Evolutionary conservation across 2,329 filamentous ascomycete genomes (phyloP).

Genomic region (Teratosphaeria pseudoeucalypti): DNA sequence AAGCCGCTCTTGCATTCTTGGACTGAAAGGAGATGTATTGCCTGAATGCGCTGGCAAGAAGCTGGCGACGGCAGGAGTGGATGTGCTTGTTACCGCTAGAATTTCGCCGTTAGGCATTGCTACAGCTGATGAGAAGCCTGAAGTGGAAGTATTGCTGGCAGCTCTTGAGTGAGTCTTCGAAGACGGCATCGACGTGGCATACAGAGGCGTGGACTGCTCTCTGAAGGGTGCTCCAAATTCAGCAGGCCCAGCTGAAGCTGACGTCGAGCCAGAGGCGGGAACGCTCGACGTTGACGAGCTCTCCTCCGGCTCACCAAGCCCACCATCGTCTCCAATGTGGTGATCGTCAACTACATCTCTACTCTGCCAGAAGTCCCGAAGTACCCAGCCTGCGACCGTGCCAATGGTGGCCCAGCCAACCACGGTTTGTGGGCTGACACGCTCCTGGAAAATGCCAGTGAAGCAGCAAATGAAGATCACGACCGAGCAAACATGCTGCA

Average conservation of each 20-base stretch:
- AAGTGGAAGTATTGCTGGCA: conserved; percentile 45
- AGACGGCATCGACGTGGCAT: not conserved
- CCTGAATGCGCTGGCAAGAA: conserved; percentile 28
- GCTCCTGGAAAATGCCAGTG: conserved; percentile 74
- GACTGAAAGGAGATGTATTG: conserved; percentile 35
- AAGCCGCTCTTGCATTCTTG: conserved; percentile 52
- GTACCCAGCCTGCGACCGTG: conserved; percentile 76
- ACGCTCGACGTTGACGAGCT: conserved; percentile 2
- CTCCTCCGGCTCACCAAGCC: conserved; percentile 4
- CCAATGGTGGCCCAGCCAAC: conserved; percentile 74
- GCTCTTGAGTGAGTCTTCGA: conserved; percentile 37
- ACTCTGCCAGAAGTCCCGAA: conserved; percentile 87
- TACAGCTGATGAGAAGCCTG: conserved; percentile 5
- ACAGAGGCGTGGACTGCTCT: conserved; percentile 1
- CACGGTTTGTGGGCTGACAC: conserved; percentile 81
- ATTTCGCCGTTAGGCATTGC: conserved; percentile 14
- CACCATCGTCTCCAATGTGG: not conserved
- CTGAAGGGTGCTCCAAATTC: conserved; percentile 16
- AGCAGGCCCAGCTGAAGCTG: conserved; percentile 4
- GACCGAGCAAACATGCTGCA: conserved; percentile 92
- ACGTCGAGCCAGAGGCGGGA: conserved; percentile 1
- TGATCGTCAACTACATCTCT: conserved; percentile 47
- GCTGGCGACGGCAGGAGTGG: conserved; percentile 11
- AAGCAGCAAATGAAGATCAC: conserved; percentile 93
- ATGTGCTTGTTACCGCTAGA: not conserved